phyloP scores from a whole-genome alignment of 139 green algal species.

The Tetradesmus obliquus region DNA sequence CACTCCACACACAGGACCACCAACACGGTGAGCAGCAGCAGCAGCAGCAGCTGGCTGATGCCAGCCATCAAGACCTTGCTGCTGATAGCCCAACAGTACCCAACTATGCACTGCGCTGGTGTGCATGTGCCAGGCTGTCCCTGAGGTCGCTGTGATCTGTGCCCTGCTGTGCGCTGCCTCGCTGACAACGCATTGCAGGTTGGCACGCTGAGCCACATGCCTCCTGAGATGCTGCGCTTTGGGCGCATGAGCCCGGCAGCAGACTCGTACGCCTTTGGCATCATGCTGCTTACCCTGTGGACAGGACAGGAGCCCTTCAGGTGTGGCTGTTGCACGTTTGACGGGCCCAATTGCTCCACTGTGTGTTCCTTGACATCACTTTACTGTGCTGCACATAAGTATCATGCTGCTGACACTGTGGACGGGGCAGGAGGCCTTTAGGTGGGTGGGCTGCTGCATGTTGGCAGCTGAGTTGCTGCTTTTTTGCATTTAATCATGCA shows the following conservation, averaged over 20 bases:
- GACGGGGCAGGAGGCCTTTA: not conserved
- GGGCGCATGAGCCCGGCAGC: constrained; percentile 20
- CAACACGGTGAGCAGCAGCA: constrained; percentile 1
- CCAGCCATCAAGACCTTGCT: too few species aligned
- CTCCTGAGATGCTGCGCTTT: constrained; percentile 32
- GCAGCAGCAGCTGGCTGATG: not conserved
- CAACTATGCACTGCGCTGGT: not conserved
- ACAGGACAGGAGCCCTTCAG: not conserved
- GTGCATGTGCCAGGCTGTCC: not conserved
- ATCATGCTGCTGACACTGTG: constrained; percentile 19
- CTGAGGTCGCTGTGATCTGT: not conserved
- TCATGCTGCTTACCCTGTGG: constrained; percentile 1
- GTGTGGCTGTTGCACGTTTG: not conserved
- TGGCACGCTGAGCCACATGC: constrained; percentile 22
- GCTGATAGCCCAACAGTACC: not conserved
- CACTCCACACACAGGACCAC: constrained; percentile 35
- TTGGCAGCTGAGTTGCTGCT: too few species aligned
- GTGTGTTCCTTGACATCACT: not conserved
- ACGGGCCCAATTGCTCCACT: not conserved
- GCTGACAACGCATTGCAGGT: not conserved
- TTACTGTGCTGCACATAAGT: not conserved
- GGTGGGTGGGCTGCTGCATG: not conserved
- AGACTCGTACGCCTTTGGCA: constrained; percentile 35
- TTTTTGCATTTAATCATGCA: too few species aligned
- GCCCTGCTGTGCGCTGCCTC: not conserved